These are phyloP conservation scores for Cercospora nicotianae DNA, from an alignment of 2,329 filamentous ascomycete genomes.

Conservation along the genomic window DNA sequence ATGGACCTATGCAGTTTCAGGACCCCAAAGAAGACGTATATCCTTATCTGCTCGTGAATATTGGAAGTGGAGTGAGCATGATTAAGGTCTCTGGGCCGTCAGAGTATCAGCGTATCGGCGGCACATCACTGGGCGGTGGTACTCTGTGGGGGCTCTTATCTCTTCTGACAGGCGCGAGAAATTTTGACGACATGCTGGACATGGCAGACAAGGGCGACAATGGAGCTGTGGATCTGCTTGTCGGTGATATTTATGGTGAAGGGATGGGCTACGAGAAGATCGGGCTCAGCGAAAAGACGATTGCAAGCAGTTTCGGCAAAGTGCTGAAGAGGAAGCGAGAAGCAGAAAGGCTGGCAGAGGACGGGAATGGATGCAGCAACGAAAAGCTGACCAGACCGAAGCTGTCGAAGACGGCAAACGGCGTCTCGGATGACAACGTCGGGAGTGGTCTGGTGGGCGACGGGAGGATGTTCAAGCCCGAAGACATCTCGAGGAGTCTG, in stretches of 20 bases:
- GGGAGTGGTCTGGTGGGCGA: constrained; percentile 40
- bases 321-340: constrained; percentile 90
- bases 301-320: constrained; percentile 94
- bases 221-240: constrained; percentile 88
- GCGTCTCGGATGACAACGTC: constrained; percentile 35
- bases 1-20: constrained; percentile 82
- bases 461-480: constrained; percentile 64
- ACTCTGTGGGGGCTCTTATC: constrained; percentile 95
- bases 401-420: constrained; percentile 24
- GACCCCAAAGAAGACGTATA: constrained; percentile 79
- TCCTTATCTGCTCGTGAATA: constrained; percentile 96
- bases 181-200: constrained; percentile 96
- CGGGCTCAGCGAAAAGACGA: constrained; percentile 90
- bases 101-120: constrained; percentile 85
- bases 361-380: constrained; percentile 60
- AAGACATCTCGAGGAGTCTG: constrained; percentile 87
- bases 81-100: constrained; percentile 92
- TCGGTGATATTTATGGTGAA: constrained; percentile 98
- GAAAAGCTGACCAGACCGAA: constrained; percentile 46
- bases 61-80: constrained; percentile 94
- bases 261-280: constrained; percentile 95
- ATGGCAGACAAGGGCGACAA: constrained; percentile 93
- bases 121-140: constrained; percentile 92
- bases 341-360: constrained; percentile 76
- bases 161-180: constrained; percentile 85